Percentiles rank a stretch among this genome's conserved stretches.
Conservation (phyloP, 306 rosid genomes). For the Luffa aegyptiaca region DNA sequence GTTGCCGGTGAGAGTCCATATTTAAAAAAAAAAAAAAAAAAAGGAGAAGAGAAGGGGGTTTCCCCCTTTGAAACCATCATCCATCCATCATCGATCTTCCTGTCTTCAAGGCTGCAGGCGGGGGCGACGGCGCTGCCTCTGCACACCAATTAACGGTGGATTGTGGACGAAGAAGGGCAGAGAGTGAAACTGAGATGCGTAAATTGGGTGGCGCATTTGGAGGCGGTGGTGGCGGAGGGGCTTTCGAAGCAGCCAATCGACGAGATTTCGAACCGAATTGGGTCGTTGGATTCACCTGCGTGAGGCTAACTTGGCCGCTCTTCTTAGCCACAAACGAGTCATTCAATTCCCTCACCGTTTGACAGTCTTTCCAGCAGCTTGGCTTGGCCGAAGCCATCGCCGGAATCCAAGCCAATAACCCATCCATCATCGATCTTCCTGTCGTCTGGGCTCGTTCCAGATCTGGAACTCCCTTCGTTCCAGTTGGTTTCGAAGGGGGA, state of each 20-base stretch:
- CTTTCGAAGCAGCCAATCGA: slow-evolving; percentile 69
- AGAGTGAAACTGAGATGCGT: slow-evolving; percentile 80
- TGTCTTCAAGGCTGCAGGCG: not conserved
- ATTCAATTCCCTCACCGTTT: slow-evolving; percentile 50
- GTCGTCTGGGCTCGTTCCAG: slow-evolving; percentile 61
- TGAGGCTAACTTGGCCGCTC: slow-evolving; percentile 84
- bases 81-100: too few relatives aligned
- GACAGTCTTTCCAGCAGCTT: slow-evolving; percentile 55
- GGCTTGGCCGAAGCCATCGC: slow-evolving; percentile 37
- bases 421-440: slow-evolving; percentile 56
- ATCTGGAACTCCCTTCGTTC: too few relatives aligned
- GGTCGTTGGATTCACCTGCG: slow-evolving; percentile 74
- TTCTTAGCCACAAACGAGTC: slow-evolving; percentile 45
- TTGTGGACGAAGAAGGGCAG: slow-evolving; percentile 43
- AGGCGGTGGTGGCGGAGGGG: slow-evolving; percentile 68
- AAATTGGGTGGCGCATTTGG: slow-evolving; percentile 83
- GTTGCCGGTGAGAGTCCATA: too few relatives aligned
- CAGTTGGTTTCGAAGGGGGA: too few relatives aligned
- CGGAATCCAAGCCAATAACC: slow-evolving; percentile 62
- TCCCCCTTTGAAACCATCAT: too few relatives aligned
- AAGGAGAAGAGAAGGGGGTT: too few relatives aligned
- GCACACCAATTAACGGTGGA: slow-evolving; percentile 61
- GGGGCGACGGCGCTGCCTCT: slow-evolving; percentile 38
- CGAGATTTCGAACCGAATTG: slow-evolving; percentile 33
- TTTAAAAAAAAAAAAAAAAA: too few relatives aligned